These are phyloP conservation scores for Solanum bulbocastanum DNA, from an alignment of 257 asterid species.

Conservation along the genomic window DNA sequence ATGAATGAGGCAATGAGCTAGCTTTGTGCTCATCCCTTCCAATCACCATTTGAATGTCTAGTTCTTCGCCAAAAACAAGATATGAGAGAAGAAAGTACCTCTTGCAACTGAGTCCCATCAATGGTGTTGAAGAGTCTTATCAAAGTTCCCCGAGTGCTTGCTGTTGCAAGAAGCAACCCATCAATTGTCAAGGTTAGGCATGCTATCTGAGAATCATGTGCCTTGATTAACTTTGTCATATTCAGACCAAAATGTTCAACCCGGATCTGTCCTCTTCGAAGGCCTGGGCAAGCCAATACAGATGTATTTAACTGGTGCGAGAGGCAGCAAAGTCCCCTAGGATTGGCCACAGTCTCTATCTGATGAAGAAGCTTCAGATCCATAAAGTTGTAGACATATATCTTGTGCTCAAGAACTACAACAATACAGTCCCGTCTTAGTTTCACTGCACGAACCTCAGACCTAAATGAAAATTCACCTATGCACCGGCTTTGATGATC, in stretches of 20 bases:
- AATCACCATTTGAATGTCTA: neutral
- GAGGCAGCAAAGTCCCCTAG: slow-evolving; percentile 86
- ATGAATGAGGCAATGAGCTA: neutral
- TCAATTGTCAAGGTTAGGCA: slow-evolving; percentile 80
- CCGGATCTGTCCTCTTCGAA: slow-evolving; percentile 78
- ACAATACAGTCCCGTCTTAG: slow-evolving; percentile 79
- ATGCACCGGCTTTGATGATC: slow-evolving; percentile 90
- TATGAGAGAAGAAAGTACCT: slow-evolving; percentile 37
- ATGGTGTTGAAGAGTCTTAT: slow-evolving; percentile 90
- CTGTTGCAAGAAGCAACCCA: slow-evolving; percentile 93
- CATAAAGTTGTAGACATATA: slow-evolving; percentile 72
- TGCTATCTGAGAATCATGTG: slow-evolving; percentile 81
- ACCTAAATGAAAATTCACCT: slow-evolving; percentile 88
- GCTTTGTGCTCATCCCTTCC: neutral
- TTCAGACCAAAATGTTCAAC: slow-evolving; percentile 88
- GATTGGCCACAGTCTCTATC: slow-evolving; percentile 76
- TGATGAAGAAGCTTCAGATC: slow-evolving; percentile 90
- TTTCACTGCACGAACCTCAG: slow-evolving; percentile 80
- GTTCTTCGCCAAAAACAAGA: neutral
- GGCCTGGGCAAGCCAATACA: slow-evolving; percentile 82
- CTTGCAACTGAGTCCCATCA: slow-evolving; percentile 91
- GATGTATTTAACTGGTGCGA: slow-evolving; percentile 72
- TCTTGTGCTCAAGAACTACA: slow-evolving; percentile 86
- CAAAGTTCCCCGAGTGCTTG: slow-evolving; percentile 81
- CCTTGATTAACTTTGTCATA: slow-evolving; percentile 60